These are phyloP conservation scores for Cicer bijugum DNA, from an alignment of 306 rosid genomes.

Conservation along the genomic window DNA sequence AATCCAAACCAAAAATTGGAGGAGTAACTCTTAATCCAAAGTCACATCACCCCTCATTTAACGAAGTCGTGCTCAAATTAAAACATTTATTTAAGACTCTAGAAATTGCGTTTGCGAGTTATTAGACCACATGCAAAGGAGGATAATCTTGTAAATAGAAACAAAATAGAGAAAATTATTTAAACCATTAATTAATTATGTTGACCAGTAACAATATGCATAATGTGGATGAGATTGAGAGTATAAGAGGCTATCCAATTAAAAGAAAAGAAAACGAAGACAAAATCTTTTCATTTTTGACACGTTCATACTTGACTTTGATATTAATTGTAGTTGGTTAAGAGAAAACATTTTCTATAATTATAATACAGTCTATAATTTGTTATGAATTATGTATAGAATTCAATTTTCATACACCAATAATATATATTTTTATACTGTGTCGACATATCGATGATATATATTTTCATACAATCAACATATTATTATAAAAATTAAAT, in stretches of 20 bases:
- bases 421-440: too few species aligned
- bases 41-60: background rate
- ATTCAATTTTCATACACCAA: too few species aligned
- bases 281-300: background rate
- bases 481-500: too few species aligned
- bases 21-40: too few species aligned
- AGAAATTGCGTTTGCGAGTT: background rate
- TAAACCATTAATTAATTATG: background rate
- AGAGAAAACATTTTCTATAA: background rate
- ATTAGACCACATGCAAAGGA: background rate
- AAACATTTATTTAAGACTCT: background rate
- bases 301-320: background rate
- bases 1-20: too few species aligned
- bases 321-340: background rate
- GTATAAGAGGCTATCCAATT: background rate
- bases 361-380: too few species aligned
- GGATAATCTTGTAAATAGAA: background rate
- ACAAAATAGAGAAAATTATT: background rate
- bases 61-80: slow-evolving; percentile 24
- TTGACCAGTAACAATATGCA: background rate
- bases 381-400: too few species aligned
- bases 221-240: background rate
- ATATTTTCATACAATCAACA: too few species aligned
- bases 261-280: background rate
- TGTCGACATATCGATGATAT: too few species aligned